Conservation (phyloP, 345 rosid species). For the Eucalyptus polybractea region DNA sequence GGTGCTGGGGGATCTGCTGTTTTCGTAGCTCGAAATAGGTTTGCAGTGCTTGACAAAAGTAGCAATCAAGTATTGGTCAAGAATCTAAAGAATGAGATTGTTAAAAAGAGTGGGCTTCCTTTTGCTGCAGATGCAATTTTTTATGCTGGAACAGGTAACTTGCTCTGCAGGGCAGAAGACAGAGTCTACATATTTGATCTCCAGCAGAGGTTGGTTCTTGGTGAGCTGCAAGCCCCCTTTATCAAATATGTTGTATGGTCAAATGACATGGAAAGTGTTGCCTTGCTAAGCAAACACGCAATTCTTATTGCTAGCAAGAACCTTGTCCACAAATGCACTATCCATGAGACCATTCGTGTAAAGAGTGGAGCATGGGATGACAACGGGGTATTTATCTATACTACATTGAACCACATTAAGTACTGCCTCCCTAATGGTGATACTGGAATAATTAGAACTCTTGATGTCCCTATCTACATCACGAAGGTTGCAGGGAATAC, state of each 20-base stretch:
- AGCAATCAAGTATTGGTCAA: slow-evolving; percentile 76
- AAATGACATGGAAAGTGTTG: slow-evolving; percentile 84
- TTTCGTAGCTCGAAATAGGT: slow-evolving; percentile 72
- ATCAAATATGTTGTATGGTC: slow-evolving; percentile 88
- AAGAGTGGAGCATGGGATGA: slow-evolving; percentile 97
- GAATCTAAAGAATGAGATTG: slow-evolving; percentile 73
- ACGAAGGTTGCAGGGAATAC: slow-evolving; percentile 59
- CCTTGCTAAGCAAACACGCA: slow-evolving; percentile 90
- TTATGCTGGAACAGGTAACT: slow-evolving; percentile 86
- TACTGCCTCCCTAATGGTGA: slow-evolving; percentile 94
- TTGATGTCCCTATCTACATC: slow-evolving; percentile 74
- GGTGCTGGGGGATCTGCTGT: slow-evolving; percentile 78
- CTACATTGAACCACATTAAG: slow-evolving; percentile 81
- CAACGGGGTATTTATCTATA: slow-evolving; percentile 80
- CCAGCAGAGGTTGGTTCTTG: slow-evolving; percentile 79
- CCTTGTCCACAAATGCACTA: slow-evolving; percentile 75
- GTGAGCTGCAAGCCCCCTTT: slow-evolving; percentile 72
- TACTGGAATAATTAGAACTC: slow-evolving; percentile 73
- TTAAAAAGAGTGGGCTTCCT: slow-evolving; percentile 64
- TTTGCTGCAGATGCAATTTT: slow-evolving; percentile 72
- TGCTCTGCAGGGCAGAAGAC: slow-evolving; percentile 84
- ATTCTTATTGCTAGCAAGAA: slow-evolving; percentile 75
- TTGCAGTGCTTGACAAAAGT: slow-evolving; percentile 85
- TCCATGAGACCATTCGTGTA: slow-evolving; percentile 81
- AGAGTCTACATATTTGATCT: slow-evolving; percentile 79